These are phyloP conservation scores for Albifimbria verrucaria DNA, from an alignment of 2,329 filamentous ascomycete genomes.

Conservation along the genomic window DNA sequence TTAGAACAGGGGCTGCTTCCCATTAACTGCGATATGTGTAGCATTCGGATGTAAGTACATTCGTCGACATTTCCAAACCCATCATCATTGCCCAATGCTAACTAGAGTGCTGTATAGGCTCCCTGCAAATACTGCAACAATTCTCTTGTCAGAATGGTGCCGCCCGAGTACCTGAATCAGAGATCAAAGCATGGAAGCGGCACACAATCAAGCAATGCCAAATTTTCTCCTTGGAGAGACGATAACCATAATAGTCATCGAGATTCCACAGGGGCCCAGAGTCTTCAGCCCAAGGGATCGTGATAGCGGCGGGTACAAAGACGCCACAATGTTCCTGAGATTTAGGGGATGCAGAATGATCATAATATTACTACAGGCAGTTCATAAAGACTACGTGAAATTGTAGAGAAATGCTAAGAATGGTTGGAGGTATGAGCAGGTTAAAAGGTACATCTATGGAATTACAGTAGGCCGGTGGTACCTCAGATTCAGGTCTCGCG, in stretches of 20 bases:
- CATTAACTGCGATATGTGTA: conserved; percentile 14
- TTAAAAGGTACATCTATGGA: too few relatives aligned
- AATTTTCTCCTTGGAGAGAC: not conserved
- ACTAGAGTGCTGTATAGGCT: not conserved
- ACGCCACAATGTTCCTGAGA: not conserved
- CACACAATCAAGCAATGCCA: not conserved
- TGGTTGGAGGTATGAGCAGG: too few relatives aligned
- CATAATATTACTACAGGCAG: too few relatives aligned
- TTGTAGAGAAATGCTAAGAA: too few relatives aligned
- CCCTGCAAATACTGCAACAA: conserved; percentile 11
- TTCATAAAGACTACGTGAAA: too few relatives aligned
- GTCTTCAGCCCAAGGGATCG: not conserved
- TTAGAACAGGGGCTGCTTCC: conserved; percentile 10
- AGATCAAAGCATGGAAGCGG: not conserved
- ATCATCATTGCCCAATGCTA: not conserved
- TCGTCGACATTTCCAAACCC: not conserved
- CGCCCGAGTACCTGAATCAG: conserved; percentile 4
- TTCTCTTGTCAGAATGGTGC: conserved; percentile 12
- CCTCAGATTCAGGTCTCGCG: too few relatives aligned
- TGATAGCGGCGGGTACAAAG: not conserved
- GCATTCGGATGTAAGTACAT: conserved; percentile 10
- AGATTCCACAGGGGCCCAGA: not conserved
- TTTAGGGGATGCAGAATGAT: too few relatives aligned
- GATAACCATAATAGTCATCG: not conserved
- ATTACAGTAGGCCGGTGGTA: too few relatives aligned